Conservation (phyloP, 2,329 filamentous ascomycete genomes). For the Endothia cerciana region DNA sequence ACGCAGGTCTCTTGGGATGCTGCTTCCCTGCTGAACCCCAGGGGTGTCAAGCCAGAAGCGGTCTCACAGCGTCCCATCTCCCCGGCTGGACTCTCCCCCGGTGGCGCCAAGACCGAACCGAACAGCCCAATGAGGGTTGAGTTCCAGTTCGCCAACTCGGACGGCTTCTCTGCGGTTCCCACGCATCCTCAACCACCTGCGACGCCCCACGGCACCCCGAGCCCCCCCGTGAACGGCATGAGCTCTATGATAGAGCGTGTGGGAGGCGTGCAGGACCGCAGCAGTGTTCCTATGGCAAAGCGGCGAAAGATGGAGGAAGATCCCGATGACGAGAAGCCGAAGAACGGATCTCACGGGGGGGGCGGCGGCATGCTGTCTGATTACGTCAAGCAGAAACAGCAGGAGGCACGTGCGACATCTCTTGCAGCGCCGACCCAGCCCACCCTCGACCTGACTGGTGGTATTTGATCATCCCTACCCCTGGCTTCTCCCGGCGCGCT, state of each 20-base stretch:
- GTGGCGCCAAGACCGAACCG: constrained; percentile 33
- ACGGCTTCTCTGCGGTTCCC: constrained; percentile 31
- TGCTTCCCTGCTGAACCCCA: constrained; percentile 47
- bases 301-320: constrained; percentile 61
- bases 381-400: constrained; percentile 65
- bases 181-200: constrained; percentile 16
- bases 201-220: constrained; percentile 1
- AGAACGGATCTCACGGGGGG: constrained; percentile 47
- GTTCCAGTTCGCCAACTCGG: constrained; percentile 41
- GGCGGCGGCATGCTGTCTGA: constrained; percentile 65
- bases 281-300: constrained; percentile 63
- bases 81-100: constrained; percentile 32
- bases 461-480: constrained; percentile 36
- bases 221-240: constrained; percentile 46
- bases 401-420: constrained; percentile 42
- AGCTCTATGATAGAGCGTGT: constrained; percentile 72
- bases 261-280: constrained; percentile 73
- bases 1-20: constrained; percentile 45
- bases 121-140: constrained; percentile 39
- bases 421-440: constrained; percentile 32
- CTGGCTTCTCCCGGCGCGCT: background rate
- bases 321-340: constrained; percentile 39
- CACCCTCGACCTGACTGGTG: constrained; percentile 62
- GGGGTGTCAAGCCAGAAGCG: constrained; percentile 36
- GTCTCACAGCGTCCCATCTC: constrained; percentile 34